phyloP scores from a whole-genome alignment of 2,329 filamentous ascomycete species.

The Trichocomaceae sp. region DNA sequence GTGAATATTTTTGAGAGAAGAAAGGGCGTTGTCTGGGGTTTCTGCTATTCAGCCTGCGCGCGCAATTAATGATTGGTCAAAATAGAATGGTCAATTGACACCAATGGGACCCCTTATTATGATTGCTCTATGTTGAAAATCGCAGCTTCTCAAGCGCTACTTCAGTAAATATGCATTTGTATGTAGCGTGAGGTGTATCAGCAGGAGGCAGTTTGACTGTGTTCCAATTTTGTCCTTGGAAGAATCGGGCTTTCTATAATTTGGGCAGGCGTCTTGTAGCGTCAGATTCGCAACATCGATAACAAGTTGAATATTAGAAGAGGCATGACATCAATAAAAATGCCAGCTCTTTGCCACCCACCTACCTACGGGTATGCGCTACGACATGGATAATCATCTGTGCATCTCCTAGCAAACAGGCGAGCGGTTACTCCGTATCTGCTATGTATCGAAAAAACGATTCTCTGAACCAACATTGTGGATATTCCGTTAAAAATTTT shows the following conservation, averaged over 20 bases:
- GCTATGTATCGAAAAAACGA: conserved; percentile 33
- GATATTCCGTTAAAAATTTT: conserved; percentile 23
- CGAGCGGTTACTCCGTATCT: conserved; percentile 39
- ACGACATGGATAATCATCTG: too few species aligned
- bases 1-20: conserved; percentile 40
- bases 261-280: conserved; percentile 11
- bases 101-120: conserved; percentile 14
- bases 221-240: background rate
- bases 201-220: background rate
- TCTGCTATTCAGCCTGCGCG: conserved; percentile 28
- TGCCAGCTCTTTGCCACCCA: conserved; percentile 34
- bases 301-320: background rate
- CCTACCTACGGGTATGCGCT: too few species aligned
- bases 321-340: conserved; percentile 15
- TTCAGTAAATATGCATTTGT: background rate
- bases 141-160: background rate
- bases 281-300: conserved; percentile 39
- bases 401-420: conserved; percentile 44
- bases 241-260: conserved; percentile 9
- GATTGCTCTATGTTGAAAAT: background rate
- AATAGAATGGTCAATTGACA: conserved; percentile 43
- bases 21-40: conserved; percentile 21
- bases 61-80: conserved; percentile 41
- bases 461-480: conserved; percentile 37
- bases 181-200: background rate